Evolutionary conservation across 306 rosid species (phyloP), one percentile per base, ranked within the genome.

Genomic region (Styphnolobium japonicum): DNA sequence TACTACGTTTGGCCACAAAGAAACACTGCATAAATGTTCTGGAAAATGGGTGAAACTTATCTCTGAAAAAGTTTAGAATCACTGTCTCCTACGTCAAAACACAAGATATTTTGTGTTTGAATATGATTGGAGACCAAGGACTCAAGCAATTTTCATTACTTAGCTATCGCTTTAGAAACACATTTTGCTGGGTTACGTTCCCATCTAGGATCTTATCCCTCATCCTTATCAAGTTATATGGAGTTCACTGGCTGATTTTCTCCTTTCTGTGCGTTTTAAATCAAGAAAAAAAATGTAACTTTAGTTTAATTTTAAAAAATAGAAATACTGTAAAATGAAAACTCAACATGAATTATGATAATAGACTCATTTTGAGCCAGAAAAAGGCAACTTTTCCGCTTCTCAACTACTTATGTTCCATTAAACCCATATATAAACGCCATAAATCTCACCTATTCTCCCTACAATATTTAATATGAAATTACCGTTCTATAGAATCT

Each of bases 1-100:
- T 80, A 84, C 86, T 87, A 3, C 81, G 62, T 73, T 71, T 49
- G 67, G 69, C 31, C 60, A 43, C 36, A 10, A 40, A 64, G 74
- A 58, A 51, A 69, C 10, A 34, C 1, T 14, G n/a, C 29, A 76
- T 19, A 22, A 46, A 60, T 73, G 75, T 39, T 60, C 22, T 57
- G 68, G 9, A 64, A 68, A 36, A 37, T 51, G 5, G 71, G 34
- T 37, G 46, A 36, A 42, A 36, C 49, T 49, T 60, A 12, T 12
- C 45, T 42, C 46, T 1, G 9, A 16, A 45, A 43, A 43, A 27
- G 22, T 15, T 43, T 3, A 4, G 63, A 79, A 31, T 7, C 51
- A 39, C 16, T 36, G 33, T 2, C 70, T 29, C 14, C 6, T 25
- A 0, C 36, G 10, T 29, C 80, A 12, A 31, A 63, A 63, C 10